These are phyloP conservation scores for Zygotorulaspora chibaensis DNA, from an alignment of 805 yeast species.

Conservation along the genomic window DNA sequence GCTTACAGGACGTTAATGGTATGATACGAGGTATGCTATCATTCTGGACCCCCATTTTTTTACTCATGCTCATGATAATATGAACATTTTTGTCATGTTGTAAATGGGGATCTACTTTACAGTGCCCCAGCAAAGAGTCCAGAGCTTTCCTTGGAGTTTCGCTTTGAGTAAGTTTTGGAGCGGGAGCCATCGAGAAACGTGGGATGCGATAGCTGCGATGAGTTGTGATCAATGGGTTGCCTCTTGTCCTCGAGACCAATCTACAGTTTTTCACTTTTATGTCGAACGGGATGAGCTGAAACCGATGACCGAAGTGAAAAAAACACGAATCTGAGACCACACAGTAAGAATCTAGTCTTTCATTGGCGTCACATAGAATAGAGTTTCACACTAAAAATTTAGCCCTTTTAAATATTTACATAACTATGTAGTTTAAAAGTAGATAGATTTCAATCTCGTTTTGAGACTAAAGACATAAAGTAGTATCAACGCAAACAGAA, in stretches of 20 bases:
- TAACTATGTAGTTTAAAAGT: constrained; percentile 1
- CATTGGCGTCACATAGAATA: neutral
- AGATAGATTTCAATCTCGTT: neutral
- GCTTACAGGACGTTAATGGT: constrained; percentile 47
- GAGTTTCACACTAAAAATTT: neutral
- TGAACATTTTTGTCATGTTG: constrained; percentile 28
- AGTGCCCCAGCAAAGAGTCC: constrained; percentile 24
- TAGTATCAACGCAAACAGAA: constrained; percentile 1
- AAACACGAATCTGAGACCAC: too few species aligned
- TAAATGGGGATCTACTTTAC: constrained; percentile 31
- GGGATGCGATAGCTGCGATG: neutral
- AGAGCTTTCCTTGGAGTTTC: constrained; percentile 22
- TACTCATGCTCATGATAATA: constrained; percentile 46
- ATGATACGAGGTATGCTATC: constrained; percentile 56
- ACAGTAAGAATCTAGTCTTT: too few species aligned
- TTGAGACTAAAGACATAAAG: constrained; percentile 1
- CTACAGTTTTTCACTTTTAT: too few species aligned
- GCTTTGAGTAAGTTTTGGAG: constrained; percentile 10
- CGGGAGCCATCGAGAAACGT: constrained; percentile 3
- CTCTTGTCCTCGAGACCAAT: neutral
- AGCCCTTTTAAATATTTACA: neutral
- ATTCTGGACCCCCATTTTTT: constrained; percentile 41
- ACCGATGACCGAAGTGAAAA: neutral
- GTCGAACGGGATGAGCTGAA: neutral
- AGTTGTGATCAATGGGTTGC: too few species aligned